A percentile compares a stretch with the other conserved stretches of the same genome.
Conservation (phyloP, 306 rosid species). For the Begonia peltatifolia region DNA sequence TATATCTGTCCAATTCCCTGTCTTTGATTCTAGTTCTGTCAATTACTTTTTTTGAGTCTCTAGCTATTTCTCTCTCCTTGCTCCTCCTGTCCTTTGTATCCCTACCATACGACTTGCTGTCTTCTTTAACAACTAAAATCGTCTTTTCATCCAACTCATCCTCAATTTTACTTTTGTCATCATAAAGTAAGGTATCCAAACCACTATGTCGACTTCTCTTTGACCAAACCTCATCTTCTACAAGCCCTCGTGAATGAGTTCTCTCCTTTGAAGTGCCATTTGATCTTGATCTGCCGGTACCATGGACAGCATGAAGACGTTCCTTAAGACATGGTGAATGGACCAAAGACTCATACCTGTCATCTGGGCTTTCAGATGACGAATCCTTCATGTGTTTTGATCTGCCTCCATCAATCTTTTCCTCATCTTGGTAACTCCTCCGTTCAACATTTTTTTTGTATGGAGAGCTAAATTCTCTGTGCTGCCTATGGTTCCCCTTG, state of each 20-base stretch:
- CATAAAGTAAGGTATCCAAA: constrained; percentile 12
- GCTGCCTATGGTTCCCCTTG: constrained; percentile 22
- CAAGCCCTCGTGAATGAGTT: constrained; percentile 38
- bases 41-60: constrained; percentile 26
- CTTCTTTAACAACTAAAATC: constrained; percentile 9
- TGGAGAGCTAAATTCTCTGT: constrained; percentile 19
- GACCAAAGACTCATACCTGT: constrained; percentile 17
- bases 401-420: constrained; percentile 20
- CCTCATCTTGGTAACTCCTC: constrained; percentile 21
- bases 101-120: constrained; percentile 9
- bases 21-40: constrained; percentile 29
- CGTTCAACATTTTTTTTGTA: constrained; percentile 24
- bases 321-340: constrained; percentile 29
- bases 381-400: constrained; percentile 13
- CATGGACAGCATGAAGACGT: constrained; percentile 1
- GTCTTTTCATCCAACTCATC: constrained; percentile 27
- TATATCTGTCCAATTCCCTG: constrained; percentile 26
- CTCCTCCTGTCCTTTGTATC: constrained; percentile 29
- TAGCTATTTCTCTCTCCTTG: constrained; percentile 27
- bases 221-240: constrained; percentile 45
- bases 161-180: constrained; percentile 21
- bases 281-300: constrained; percentile 57
- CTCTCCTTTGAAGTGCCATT: constrained; percentile 37
- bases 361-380: constrained; percentile 37
- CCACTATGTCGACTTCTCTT: constrained; percentile 30